Base-by-base conservation (phyloP, 169 alveolate genomes). In the Eimeria praecox region DNA sequence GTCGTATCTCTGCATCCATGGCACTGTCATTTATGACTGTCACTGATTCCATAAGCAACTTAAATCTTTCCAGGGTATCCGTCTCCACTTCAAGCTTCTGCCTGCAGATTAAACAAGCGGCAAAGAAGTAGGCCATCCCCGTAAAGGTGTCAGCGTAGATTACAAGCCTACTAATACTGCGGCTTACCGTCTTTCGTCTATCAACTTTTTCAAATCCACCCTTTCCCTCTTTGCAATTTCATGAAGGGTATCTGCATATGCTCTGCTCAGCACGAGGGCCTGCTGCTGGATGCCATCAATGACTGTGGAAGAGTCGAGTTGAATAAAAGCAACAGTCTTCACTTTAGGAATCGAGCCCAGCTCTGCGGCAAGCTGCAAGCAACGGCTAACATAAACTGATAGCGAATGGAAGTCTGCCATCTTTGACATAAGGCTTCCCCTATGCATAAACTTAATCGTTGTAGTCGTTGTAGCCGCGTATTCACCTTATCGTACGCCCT, bases 1-100 rank as follows among this genome's bases (percentile, higher is more conserved):
- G 98, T 91, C 92, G 90, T 97, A 98, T 97, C 88, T 99, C 99
- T 98, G 98, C 98, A 90, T 98, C 98, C 99, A 99, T 98, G 83
- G 98, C 97, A 92, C 96, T 96, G 80, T 98, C 97, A 94, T 97
- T 97, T 69, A 99, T 98, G 94, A 97, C 97, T 64, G 98, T 95
- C 86, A 98, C 98, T 52, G 95, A 97, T 52, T 97, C 97, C 73
- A 98, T 97, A 38, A 98, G 96, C 83, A 89, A 93, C 95, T 98
- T 98, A 83, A 99, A 92, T 78, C 97, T 97, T 69, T 98, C 99
- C 89, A 97, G 95, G 4, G 98, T 97, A 75, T 97, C 98, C 22
- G 99, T 98, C 75, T 97, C 96, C 88, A 95, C 96, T 66, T 96
- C 96, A 42, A 98, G 95, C 62, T 97, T 97, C 92, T 94, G 82